Evolutionary conservation across 352 stramenopile genomes (phyloP), one percentile per base, ranked within the genome.

Genomic region (Phytophthora hybrid): DNA sequence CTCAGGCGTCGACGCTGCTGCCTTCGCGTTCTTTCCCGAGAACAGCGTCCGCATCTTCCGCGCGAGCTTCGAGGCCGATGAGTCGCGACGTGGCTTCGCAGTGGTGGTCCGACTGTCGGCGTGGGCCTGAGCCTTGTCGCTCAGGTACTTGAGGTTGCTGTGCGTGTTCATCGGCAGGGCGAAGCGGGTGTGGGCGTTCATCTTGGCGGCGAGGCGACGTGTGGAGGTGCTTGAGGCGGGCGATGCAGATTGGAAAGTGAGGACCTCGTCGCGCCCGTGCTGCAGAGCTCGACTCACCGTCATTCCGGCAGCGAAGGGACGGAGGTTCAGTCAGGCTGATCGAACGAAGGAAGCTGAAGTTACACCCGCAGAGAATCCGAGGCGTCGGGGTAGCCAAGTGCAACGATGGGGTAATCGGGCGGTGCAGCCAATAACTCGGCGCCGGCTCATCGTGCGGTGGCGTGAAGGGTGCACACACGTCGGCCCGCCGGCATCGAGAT

Each of bases 21-120:
- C 23, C 41, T 59, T 59, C 18, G 46, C 41, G 31, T 66, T 71
- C 39, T 71, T 71, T n/a, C 34, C 37, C 1, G 21, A 39, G 34
- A 76, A 63, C 26, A 74, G 21, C 47, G 56, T 52, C 52, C 66
- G 62, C 73, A 74, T 68, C 51, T 79, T 79, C 21, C 34, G 63
- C 14, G 49, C 46, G 6, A 79, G 37, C n/a, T 71, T 74, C 49
- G 56, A 26, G 60, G 29, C n/a, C 5, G 62, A 59, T 13, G 68
- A 71, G 37, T 74, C 49, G 5, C 59, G 63, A 26, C 31, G 53
- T 21, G 31, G 34, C 23, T 51, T 55, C 46, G 26, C 32, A 46
- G 19, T 9, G 19, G 62, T 19, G 52, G 68, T 19, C 14, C 9
- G 44, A 5, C 9, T 51, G 44, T 51, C 44, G 44, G 32, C n/a